These are phyloP conservation scores for Aspergillus floridensis DNA, from an alignment of 2,329 filamentous ascomycete genomes.

Conservation along the genomic window DNA sequence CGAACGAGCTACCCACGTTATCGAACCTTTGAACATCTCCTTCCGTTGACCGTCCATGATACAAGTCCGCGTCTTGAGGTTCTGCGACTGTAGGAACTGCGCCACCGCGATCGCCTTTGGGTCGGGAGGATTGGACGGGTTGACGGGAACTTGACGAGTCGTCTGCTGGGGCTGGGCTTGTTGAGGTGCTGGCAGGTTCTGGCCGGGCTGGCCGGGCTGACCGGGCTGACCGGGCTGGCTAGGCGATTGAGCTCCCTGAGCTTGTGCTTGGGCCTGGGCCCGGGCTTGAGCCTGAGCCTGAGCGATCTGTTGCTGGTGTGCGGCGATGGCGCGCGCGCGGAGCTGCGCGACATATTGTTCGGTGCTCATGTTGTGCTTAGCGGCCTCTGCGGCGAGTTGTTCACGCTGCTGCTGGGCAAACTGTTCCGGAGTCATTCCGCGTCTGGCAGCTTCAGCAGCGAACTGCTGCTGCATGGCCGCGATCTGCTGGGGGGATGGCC, in stretches of 20 bases:
- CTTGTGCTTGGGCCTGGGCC: conserved; percentile 3
- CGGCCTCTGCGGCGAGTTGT: conserved; percentile 45
- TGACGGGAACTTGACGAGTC: conserved; percentile 49
- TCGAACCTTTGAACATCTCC: conserved; percentile 89
- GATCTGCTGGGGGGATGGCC: conserved; percentile 79
- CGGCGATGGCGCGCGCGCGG: conserved; percentile 48
- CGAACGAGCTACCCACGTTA: background rate
- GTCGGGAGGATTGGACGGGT: conserved; percentile 65
- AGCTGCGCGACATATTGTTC: conserved; percentile 49
- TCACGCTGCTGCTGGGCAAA: conserved; percentile 65
- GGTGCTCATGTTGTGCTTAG: conserved; percentile 53
- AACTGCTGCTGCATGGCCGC: conserved; percentile 79
- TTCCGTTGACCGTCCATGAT: conserved; percentile 95
- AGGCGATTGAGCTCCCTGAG: conserved; percentile 11
- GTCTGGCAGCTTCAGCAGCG: conserved; percentile 75
- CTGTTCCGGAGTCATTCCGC: conserved; percentile 79
- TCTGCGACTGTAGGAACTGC: conserved; percentile 77
- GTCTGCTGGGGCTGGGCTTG: conserved; percentile 30
- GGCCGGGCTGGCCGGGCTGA: conserved; percentile 38
- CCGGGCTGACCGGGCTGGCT: conserved; percentile 12
- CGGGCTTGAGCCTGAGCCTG: conserved; percentile 33
- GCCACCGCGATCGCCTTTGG: conserved; percentile 86
- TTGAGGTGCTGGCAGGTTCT: conserved; percentile 36
- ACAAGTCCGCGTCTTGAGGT: conserved; percentile 84
- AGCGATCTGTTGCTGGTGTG: conserved; percentile 39